Base-by-base conservation (phyloP, 257 asterid genomes). In the Rhazya stricta region DNA sequence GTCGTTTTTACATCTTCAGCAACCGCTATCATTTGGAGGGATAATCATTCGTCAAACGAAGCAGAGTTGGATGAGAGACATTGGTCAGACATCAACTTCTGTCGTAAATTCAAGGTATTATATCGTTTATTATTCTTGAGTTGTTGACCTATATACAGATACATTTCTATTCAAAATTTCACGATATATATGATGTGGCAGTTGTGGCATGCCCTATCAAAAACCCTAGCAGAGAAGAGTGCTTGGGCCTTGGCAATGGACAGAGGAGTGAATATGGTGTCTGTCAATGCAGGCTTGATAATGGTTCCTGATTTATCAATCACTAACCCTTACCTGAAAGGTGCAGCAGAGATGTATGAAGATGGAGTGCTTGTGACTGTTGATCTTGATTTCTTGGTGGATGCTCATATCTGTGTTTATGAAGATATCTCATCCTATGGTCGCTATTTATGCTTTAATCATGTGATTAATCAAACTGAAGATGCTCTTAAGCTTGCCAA, bases 231-330 rank as follows among this genome's bases (percentile, higher is more conserved):
- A 0, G 98, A 95, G 87, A 95, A 87, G 82, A 86, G 94, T 19
- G 98, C 97, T 0, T 91, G 98, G 96, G 97, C 98, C 3, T 72
- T 95, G 80, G 99, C 98, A 5, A 95, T 92, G 98, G 99, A 92
- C 85, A 83, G 98, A 82, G 98, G 81, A 37, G 89, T 95, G 57
- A 89, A 82, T 84, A 91, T 92, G 97, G 96, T 92, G 7, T 85
- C 93, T 0, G 83, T 95, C 1, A 95, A 95, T 23, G 96, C 86
- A 0, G 98, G 98, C 15, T 74, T 95, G 19, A 51, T 92, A 8
- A 78, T 91, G 90, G 79, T 80, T 75, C 89, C 92, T 6, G 88
- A 91, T 58, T 69, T 91, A 71, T 88, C 79, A 46, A 85, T 92
- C 46, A 85, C 88, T 77, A 96, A 91, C 29, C 97, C 99, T 23